Base-by-base conservation (phyloP, 2,329 filamentous ascomycete species). In the Botryotinia globosa region DNA sequence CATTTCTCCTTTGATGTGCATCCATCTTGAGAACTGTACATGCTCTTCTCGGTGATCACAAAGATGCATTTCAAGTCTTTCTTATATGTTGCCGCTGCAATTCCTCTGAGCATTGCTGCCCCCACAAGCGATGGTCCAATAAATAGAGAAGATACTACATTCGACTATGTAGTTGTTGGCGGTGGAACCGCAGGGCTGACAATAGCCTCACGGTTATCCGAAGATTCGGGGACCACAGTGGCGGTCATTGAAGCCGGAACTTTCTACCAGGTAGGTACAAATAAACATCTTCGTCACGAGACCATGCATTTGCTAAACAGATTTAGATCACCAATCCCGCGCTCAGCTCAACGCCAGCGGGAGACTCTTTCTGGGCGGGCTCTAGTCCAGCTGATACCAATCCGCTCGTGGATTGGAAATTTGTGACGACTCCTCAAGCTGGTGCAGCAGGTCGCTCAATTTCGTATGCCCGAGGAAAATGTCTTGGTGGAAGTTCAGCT, bases 161-260 rank as follows among this genome's bases (percentile, higher is more conserved):
- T 73, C 76, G 83, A 85, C 76, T 85, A 84, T 73, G 74, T 85
- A 48, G 76, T 85, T n/a, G 81, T 84, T 9, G 84, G 84, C 10
- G 84, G 83, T 6, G 84, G 84, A 7, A 85, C 84, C 0, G 80
- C 83, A 8, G 84, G 84, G 8, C 79, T 84, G 8, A 80, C 82
- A 1, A 78, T 85, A 29, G 84, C 83, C 7, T 79, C 79, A 39
- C 80, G 83, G 8, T 78, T 85, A n/a, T 66, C 93, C 39, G 88
- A 93, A 82, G 94, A 95, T 81, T 86, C 66, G 10, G 32, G 45
- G 6, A 58, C 73, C 22, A 74, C 54, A 44, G 74, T 77, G 37
- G 75, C 74, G 29, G 73, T 76, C 1, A 64, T 77, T 12, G 74
- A 77, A 66, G 75, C 74, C 8, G 76, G 74, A 1, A 59, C 25